Evolutionary conservation across 2,329 filamentous ascomycete species (phyloP), one percentile per base, ranked within the genome.

Genomic region (Davidsoniella virescens): DNA sequence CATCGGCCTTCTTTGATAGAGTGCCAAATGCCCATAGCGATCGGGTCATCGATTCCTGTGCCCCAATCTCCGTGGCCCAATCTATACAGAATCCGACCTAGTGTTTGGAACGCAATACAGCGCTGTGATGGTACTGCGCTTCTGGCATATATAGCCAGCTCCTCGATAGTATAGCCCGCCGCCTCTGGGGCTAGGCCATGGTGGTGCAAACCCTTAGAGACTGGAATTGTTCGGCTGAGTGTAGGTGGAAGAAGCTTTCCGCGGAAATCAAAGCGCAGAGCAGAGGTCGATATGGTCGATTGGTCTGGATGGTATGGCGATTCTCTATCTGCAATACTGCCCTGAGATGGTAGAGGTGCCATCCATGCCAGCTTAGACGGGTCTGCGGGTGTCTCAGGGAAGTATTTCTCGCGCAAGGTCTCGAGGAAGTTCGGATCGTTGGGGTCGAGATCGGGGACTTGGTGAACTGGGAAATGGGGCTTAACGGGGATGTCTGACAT

Each of bases 141-240:
- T 33, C 90, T 75, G 4, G 86, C 80, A 2, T 95, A 72, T 29
- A 82, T 77, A 1, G 87, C 81, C 1, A 98, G 71, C 64, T 98
- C 92, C 0, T 80, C 78, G 26, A 98, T 76, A 0, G 92, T 96
- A 65, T 98, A 98, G 0, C 92, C 92, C 0, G 92, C 92, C 1
- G 88, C 86, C 64, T 94, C 87, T 14, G 92, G 92, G 1, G 90
- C 88, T 52, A 88, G 79, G 55, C 84, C 87, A 63, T 98, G 92
- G 63, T 98, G 90, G 63, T 98, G 92, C 12, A 98, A 72, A 0
- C 92, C 92, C 53, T 82, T 76, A 10, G 78, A 80, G 1, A 78
- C 77, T 4, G 90, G 84, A 23, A 96, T 79, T 2, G 75, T 70
- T 50, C 87, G 73, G 23, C 87, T 80, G 33, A 78, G 74, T 45